Percentiles rank a stretch among this genome's conserved stretches.
Conservation (phyloP, 2,329 filamentous ascomycete species). For the Juglanconis juglandina region DNA sequence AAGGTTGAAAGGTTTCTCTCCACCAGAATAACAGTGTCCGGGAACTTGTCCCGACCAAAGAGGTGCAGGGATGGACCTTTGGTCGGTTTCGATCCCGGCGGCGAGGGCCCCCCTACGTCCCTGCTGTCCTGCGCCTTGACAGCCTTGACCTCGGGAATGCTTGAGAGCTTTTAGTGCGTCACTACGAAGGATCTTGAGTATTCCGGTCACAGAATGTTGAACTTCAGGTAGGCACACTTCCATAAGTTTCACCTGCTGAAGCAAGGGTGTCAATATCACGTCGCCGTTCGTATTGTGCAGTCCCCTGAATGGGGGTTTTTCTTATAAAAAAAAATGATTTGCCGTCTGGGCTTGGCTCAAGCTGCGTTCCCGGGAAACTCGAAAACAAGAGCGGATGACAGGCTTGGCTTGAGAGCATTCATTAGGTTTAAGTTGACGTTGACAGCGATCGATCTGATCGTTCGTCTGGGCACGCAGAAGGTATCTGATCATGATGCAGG, state of each 20-base stretch:
- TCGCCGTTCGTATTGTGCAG: too few species aligned
- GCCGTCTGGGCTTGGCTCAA: background rate
- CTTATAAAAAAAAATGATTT: background rate
- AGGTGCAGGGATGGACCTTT: background rate
- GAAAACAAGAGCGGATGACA: background rate
- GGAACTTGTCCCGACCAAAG: too few species aligned
- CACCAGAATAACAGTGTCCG: too few species aligned
- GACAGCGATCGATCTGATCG: too few species aligned
- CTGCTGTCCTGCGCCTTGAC: too few species aligned
- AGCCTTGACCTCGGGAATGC: background rate
- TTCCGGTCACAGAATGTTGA: background rate
- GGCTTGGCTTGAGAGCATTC: constrained; percentile 21
- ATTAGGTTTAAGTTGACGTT: constrained; percentile 23
- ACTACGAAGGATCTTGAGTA: background rate
- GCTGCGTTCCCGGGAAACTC: background rate
- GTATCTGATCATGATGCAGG: too few species aligned
- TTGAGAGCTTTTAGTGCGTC: background rate
- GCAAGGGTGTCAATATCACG: too few species aligned
- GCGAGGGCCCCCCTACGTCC: background rate
- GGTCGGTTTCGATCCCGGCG: background rate
- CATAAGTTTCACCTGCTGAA: background rate
- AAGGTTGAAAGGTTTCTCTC: too few species aligned
- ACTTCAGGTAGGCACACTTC: constrained; percentile 8
- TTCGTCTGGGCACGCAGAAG: too few species aligned
- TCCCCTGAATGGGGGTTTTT: too few species aligned